phyloP scores from a whole-genome alignment of 73 alveolate species.

The Tetrahymena borealis region DNA sequence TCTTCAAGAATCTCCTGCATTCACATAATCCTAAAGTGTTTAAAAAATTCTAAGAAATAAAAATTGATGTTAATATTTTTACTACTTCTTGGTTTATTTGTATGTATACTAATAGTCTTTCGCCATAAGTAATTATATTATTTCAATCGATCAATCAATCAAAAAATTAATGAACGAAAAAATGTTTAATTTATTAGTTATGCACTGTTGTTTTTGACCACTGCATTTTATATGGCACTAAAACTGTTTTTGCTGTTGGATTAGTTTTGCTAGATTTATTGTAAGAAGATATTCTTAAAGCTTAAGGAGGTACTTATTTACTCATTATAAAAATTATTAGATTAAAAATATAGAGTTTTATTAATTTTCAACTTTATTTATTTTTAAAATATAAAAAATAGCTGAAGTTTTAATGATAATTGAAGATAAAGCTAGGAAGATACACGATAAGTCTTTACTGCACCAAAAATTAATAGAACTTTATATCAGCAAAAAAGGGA shows the following conservation, averaged over 20 bases:
- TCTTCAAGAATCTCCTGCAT: neutral
- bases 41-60: neutral
- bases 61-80: neutral
- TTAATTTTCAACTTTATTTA: neutral
- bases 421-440: neutral
- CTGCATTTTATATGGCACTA: neutral
- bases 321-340: neutral
- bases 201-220: neutral
- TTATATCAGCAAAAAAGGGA: neutral
- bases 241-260: neutral
- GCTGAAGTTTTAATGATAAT: neutral
- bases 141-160: too few species aligned
- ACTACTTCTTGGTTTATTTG: neutral
- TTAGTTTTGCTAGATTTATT: neutral
- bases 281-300: neutral
- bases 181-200: neutral
- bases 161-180: too few species aligned
- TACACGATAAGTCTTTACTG: neutral
- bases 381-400: neutral
- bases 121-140: neutral
- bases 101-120: neutral
- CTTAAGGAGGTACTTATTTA: neutral
- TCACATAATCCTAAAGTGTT: neutral
- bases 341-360: too few species aligned
- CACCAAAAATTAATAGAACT: neutral